These are phyloP conservation scores for Moelleriella libera DNA, from an alignment of 2,329 filamentous ascomycete species.

Conservation along the genomic window DNA sequence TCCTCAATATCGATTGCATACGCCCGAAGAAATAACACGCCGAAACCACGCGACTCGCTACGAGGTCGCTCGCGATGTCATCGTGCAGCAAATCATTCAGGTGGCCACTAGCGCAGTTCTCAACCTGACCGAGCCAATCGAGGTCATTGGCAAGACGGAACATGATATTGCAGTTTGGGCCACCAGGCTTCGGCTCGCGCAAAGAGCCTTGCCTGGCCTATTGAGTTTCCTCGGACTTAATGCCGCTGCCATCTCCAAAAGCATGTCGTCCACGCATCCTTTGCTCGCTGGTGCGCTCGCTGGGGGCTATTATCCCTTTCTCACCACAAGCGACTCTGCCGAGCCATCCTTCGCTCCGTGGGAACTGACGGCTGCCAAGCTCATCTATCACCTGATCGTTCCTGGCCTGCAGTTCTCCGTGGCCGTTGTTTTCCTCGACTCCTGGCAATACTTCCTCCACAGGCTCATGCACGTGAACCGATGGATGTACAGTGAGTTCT, in stretches of 20 bases:
- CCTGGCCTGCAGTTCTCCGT: constrained; percentile 65
- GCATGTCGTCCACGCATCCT: constrained; percentile 55
- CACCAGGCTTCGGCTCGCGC: constrained; percentile 62
- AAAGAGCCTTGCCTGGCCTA: constrained; percentile 61
- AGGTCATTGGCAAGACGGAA: constrained; percentile 62
- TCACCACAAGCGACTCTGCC: constrained; percentile 41
- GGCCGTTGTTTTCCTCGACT: constrained; percentile 70
- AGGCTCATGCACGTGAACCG: constrained; percentile 95
- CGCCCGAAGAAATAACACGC: constrained; percentile 76
- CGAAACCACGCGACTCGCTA: constrained; percentile 76
- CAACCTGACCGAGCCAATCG: constrained; percentile 56
- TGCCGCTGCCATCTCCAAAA: constrained; percentile 60
- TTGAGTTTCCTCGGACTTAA: constrained; percentile 65
- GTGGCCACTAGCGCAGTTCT: constrained; percentile 55
- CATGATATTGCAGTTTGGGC: constrained; percentile 89
- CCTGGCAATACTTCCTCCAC: constrained; percentile 97
- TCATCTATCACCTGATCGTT: constrained; percentile 66
- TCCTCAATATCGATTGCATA: constrained; percentile 85
- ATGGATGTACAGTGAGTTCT: constrained; percentile 77
- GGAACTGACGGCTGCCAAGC: constrained; percentile 63
- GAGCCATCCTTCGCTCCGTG: constrained; percentile 68
- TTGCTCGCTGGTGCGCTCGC: constrained; percentile 61
- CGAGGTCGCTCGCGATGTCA: constrained; percentile 80
- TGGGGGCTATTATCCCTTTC: constrained; percentile 67
- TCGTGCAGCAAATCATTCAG: constrained; percentile 86